Base-by-base conservation (phyloP, 2,329 filamentous ascomycete genomes). In the Colletotrichum shisoi region DNA sequence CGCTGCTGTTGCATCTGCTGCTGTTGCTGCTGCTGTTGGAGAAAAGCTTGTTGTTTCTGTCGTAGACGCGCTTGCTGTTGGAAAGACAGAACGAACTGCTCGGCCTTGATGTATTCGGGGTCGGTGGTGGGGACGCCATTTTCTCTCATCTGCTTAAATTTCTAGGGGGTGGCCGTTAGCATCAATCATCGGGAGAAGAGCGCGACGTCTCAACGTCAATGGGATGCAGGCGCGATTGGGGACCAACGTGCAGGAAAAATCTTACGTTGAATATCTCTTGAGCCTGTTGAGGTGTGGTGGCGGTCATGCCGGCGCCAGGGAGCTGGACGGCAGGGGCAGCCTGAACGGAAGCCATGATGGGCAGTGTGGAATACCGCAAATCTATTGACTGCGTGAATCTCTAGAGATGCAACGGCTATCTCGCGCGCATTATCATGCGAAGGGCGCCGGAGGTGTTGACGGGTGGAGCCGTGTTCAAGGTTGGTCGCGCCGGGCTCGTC, bases 101-200 rank as follows among this genome's bases (percentile, higher is more conserved):
- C 89, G 39, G 89, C 87, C 79, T 95, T 96, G 74, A 94, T 85
- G 74, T 90, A 94, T 76, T 98, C 94, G 52, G 94, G 94, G 74
- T 98, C 93, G 63, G 85, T 90, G 63, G 89, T 85, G 46, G 92
- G 87, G 27, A 96, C 90, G 72, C 94, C 94, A 73, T 90, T 85
- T 63, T 91, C 87, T 79, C 94, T 95, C 91, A 98, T 93, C 77
- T 92, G 88, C 75, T 91, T 90, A 71, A 91, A 95, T 85, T 92
- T 93, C 94, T 97, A n/a, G n/a, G 74, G 24, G 53, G 24, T 54
- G 46, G 27, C 7, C 56, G 39, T 71, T 46, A 65, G 57, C 62
- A 49, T 63, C 17, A 34, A 46, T 21, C 46, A 48, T 58, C 21
- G 3, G 2, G 34, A 19, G 21, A 15, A 21, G n/a, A 15, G 5